Conservation (phyloP, 306 rosid species). For the Vigna angularis region DNA sequence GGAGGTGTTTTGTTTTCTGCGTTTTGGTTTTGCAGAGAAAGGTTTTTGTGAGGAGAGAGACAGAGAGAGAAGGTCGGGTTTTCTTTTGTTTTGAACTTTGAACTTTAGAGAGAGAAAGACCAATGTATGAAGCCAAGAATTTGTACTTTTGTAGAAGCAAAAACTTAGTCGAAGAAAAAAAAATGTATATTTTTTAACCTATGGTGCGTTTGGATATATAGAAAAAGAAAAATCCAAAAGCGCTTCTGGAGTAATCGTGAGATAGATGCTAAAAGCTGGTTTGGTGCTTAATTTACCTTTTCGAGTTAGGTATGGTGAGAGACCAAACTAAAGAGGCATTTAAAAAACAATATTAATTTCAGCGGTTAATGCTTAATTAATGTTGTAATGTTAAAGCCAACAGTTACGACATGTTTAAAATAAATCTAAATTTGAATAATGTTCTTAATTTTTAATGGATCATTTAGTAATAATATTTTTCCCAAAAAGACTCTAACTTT, state of each 20-base stretch:
- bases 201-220: not conserved
- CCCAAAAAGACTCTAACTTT: too few species aligned
- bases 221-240: not conserved
- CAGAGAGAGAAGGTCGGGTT: not conserved
- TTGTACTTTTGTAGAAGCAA: conserved; percentile 13
- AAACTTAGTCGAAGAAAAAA: not conserved
- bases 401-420: too few species aligned
- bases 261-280: not conserved
- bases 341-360: not conserved
- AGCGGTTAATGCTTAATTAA: too few species aligned
- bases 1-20: conserved; percentile 24
- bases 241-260: not conserved
- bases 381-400: too few species aligned
- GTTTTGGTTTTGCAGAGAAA: conserved; percentile 30
- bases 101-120: conserved; percentile 7
- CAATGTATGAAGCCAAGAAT: conserved; percentile 45
- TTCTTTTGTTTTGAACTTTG: not conserved
- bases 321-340: not conserved
- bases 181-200: not conserved
- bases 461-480: too few species aligned
- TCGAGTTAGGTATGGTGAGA: not conserved
- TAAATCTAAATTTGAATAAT: too few species aligned
- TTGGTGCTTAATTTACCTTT: not conserved
- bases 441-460: too few species aligned
- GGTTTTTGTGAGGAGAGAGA: not conserved